phyloP scores from a whole-genome alignment of 805 yeast genomes.

The Komagataella pastoris region DNA sequence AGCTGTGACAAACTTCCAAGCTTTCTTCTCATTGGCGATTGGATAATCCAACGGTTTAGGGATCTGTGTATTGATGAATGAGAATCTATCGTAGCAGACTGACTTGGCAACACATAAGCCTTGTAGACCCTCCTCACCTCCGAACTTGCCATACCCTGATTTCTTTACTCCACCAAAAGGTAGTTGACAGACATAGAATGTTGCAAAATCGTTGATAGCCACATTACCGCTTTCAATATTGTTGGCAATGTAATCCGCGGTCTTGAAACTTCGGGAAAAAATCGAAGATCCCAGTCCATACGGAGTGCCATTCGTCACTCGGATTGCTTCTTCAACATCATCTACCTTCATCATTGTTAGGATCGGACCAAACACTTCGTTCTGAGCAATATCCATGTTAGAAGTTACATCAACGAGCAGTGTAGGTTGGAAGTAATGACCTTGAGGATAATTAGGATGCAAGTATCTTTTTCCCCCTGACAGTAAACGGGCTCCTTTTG shows the following conservation, averaged over 20 bases:
- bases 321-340: constrained; percentile 52
- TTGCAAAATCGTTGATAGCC: constrained; percentile 96
- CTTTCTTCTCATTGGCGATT: constrained; percentile 61
- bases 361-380: constrained; percentile 93
- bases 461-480: constrained; percentile 69
- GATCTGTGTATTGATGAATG: constrained; percentile 67
- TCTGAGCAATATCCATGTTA: constrained; percentile 66
- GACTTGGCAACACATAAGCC: constrained; percentile 84
- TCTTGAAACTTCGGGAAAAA: constrained; percentile 52
- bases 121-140: constrained; percentile 92
- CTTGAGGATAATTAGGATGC: constrained; percentile 93
- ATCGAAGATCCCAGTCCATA: constrained; percentile 91
- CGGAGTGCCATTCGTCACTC: constrained; percentile 69
- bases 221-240: constrained; percentile 74
- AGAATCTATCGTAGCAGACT: constrained; percentile 71
- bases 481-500: constrained; percentile 67
- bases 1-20: constrained; percentile 80
- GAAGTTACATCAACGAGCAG: constrained; percentile 70
- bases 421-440: constrained; percentile 89
- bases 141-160: constrained; percentile 95
- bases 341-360: constrained; percentile 67
- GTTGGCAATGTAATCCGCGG: constrained; percentile 51
- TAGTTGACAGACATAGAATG: constrained; percentile 86
- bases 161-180: constrained; percentile 95
- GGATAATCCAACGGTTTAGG: constrained; percentile 93